Base-by-base conservation (phyloP, 2,329 filamentous ascomycete species). In the Scolecobasidium constrictum region DNA sequence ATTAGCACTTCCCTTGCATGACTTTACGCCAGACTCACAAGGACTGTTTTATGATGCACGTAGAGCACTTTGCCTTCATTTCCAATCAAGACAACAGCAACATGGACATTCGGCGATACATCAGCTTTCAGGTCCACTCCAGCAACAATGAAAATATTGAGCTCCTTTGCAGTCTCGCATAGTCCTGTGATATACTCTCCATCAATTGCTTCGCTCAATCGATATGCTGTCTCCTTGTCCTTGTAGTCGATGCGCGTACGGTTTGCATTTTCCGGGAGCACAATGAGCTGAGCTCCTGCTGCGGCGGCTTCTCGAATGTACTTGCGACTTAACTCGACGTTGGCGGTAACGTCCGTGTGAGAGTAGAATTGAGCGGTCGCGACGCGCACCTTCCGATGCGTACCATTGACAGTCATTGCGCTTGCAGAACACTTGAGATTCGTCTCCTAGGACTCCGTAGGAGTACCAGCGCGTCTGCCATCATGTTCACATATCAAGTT, bases 31-130 rank as follows among this genome's bases (percentile, higher is more conserved):
- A 9, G 9, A 31, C 26, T 31, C n/a, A 31, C 26, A 11, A 36
- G 16, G 16, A 36, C 34, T 12, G 34, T 36, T 17, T 36, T 36
- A 15, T 36, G 34, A 36, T 36, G 34, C 12, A 36, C 34, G 34
- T 36, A 36, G 9, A 36, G 12, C 16, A 36, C 12, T 17, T 9
- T 18, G 7, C 34, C 34, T 9, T 36, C 34, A 18, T 36, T 36
- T 36, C 34, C 34, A 15, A 36, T 36, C 7, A 36, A 15, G 7
- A 36, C 16, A 12, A 36, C 34, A 9, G 34, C 34, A 9, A 36
- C 16, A 15, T 36, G 9, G 9, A 13, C 12, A 17, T 12, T 36
- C 7, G 34, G 34, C 9, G 34, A 17, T 13, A 17, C 16, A 11
- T 7, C 34, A 18, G 34, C 16, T 36, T 36, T 36, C 12, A 36